Evolutionary conservation across 345 rosid genomes (phyloP), one percentile per base, ranked within the genome.

Genomic region (Sisymbrium irio): DNA sequence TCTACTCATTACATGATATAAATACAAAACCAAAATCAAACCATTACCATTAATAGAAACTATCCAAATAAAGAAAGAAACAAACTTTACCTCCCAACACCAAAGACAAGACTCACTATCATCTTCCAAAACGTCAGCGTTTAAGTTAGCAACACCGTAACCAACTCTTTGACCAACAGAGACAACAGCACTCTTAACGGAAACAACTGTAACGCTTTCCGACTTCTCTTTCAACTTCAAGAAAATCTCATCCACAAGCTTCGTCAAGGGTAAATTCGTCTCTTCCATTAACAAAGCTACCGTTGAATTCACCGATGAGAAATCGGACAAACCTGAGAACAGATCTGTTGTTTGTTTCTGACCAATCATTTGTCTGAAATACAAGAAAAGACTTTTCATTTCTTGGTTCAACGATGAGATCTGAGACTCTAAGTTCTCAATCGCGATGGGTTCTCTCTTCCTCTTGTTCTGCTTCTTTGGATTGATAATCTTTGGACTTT

Each of bases 71-170:
- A 36, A 39, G 28, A 27, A 27, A 27, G 28, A 27, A 27, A 27
- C 28, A 27, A 27, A 27, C 28, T 27, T 45, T 50, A 50, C 99
- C 98, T 95, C 99, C 98, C 99, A 95, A 65, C 98, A 95, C 98
- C 97, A 92, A 5, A 92, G 94, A 75, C 84, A 85, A 64, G 84
- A 67, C 2, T 70, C 73, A 13, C 82, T 35, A 41, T 86, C 81
- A 69, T 95, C 99, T 77, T 95, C 97, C 76, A 95, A 82, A 61
- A 95, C 81, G 77, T 95, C 99, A 50, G 91, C 97, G 66, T 95
- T 88, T 13, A 63, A 74, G 72, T 83, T 84, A 22, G 83, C 80
- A 53, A 92, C 77, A 10, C 99, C 97, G 39, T 95, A 95, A 77
- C 67, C 72, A 13, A 90, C 45, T 76, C 99, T 89, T 77, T 90